phyloP scores from a whole-genome alignment of 257 asterid genomes.

The Solanum habrochaites region DNA sequence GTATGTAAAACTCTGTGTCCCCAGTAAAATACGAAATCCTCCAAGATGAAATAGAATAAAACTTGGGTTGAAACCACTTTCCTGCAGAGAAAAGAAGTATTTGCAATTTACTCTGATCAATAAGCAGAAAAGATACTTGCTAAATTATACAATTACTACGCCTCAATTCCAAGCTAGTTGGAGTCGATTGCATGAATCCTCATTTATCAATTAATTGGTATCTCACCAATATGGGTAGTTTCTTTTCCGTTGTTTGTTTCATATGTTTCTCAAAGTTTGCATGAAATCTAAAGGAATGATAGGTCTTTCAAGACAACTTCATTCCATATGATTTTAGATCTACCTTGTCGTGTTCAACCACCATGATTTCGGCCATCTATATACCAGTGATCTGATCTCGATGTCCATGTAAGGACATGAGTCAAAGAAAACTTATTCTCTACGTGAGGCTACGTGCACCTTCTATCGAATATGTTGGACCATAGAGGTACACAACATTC shows the following conservation, averaged over 20 bases:
- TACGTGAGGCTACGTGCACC: background rate
- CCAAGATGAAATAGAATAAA: conserved; percentile 81
- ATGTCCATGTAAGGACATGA: background rate
- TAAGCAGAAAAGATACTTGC: background rate
- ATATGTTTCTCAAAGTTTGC: background rate
- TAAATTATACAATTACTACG: background rate
- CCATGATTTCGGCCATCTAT: background rate
- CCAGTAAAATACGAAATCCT: conserved; percentile 96
- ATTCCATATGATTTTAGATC: background rate
- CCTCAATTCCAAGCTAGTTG: background rate
- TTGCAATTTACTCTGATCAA: background rate
- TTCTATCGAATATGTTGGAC: background rate
- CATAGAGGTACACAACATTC: background rate
- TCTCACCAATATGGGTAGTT: background rate
- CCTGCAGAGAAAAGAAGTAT: conserved; percentile 49
- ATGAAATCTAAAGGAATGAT: background rate
- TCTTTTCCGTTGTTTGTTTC: background rate
- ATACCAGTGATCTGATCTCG: background rate
- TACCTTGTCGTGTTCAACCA: background rate
- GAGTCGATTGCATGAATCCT: background rate
- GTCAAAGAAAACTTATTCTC: background rate
- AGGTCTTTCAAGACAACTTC: no score
- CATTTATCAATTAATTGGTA: background rate
- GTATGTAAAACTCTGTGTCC: conserved; percentile 93
- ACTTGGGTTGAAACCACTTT: conserved; percentile 75